Conservation (phyloP, 2,329 filamentous ascomycete genomes). For the Colletotrichum lentis region DNA sequence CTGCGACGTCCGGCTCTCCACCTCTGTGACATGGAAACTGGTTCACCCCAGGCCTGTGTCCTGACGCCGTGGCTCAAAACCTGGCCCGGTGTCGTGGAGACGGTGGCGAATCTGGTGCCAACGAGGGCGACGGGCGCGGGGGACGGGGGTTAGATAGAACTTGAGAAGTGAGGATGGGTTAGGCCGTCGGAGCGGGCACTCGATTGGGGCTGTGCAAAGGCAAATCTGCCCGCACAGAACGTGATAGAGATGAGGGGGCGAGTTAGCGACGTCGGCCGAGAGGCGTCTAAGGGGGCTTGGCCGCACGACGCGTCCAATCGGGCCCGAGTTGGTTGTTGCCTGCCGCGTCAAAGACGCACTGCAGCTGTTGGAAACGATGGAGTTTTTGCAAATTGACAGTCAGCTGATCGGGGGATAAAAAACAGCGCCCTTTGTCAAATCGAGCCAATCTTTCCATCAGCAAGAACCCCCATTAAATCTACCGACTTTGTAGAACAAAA, state of each 20-base stretch:
- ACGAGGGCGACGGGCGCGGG: background rate
- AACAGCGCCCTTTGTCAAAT: too few relatives aligned
- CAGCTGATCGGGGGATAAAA: too few relatives aligned
- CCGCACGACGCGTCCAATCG: background rate
- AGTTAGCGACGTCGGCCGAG: conserved; percentile 4
- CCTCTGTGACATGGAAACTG: background rate
- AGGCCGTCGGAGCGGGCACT: conserved; percentile 18
- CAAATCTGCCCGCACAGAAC: conserved; percentile 10
- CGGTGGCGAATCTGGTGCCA: background rate
- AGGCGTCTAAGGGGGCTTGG: background rate
- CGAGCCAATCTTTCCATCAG: too few relatives aligned
- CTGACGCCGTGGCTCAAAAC: background rate
- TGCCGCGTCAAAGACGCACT: background rate
- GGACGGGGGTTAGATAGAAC: background rate
- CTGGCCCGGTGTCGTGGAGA: background rate
- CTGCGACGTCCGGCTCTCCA: background rate
- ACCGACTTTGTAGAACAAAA: too few relatives aligned
- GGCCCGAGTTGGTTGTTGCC: background rate
- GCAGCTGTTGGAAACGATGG: too few relatives aligned
- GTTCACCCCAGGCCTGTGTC: background rate
- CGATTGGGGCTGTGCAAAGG: conserved; percentile 34
- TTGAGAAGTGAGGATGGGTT: background rate
- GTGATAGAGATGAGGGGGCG: conserved; percentile 1
- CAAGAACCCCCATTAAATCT: too few relatives aligned
- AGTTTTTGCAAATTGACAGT: background rate